Evolutionary conservation across 2,329 filamentous ascomycete genomes (phyloP).

Genomic region (Gyromitra esculenta): DNA sequence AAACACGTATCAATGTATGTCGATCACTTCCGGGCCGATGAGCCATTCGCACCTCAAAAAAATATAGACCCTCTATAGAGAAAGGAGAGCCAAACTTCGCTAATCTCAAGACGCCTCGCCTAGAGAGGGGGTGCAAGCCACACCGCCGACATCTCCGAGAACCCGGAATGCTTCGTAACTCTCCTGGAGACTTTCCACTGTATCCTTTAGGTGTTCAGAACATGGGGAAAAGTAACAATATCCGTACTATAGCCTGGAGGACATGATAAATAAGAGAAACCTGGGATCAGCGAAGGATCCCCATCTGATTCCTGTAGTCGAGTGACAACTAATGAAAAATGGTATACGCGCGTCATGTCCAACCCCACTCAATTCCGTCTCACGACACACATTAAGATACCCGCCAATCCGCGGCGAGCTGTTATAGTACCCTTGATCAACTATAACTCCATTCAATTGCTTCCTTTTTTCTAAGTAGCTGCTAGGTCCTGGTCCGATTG

Average conservation of each 20-base stretch:
- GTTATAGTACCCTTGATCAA: not conserved
- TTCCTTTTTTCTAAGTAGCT: not conserved
- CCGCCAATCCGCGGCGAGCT: conserved; percentile 15
- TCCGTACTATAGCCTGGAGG: not conserved
- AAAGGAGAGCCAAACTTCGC: not conserved
- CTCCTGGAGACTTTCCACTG: not conserved
- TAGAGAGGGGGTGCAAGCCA: not conserved
- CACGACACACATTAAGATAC: not conserved
- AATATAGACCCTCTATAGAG: not conserved
- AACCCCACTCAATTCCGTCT: not conserved
- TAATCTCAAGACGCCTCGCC: not conserved
- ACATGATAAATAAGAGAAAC: not conserved
- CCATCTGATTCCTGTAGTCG: not conserved
- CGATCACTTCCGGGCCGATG: not conserved
- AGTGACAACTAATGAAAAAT: conserved; percentile 22
- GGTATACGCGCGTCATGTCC: conserved; percentile 3
- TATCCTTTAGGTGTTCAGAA: not conserved
- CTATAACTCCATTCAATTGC: not conserved
- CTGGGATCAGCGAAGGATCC: not conserved
- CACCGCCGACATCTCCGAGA: not conserved
- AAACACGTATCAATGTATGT: conserved; percentile 31
- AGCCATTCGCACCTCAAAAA: not conserved
- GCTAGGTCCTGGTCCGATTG: conserved; percentile 2
- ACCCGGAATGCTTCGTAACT: not conserved
- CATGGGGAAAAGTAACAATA: not conserved